phyloP scores from a whole-genome alignment of 495 filamentous ascomycete species.

The Sporormia fimetaria region DNA sequence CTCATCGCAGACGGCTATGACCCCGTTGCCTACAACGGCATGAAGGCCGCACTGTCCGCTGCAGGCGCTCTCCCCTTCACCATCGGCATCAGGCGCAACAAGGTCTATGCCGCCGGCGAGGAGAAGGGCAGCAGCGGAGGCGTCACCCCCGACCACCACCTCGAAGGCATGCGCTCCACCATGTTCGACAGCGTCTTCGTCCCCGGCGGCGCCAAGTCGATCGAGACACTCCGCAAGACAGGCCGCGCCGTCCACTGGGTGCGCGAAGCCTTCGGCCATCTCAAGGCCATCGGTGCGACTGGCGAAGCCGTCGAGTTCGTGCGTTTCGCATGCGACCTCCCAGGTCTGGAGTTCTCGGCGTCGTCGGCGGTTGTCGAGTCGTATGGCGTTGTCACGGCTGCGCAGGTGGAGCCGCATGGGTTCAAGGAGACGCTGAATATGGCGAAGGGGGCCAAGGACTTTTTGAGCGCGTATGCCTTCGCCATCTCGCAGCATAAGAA shows the following conservation, averaged over 20 bases:
- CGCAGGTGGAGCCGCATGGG: constrained; percentile 40
- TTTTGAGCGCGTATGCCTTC: constrained; percentile 56
- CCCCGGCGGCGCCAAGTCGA: constrained; percentile 57
- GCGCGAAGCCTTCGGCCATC: constrained; percentile 68
- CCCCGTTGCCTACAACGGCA: constrained; percentile 46
- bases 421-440: constrained; percentile 47
- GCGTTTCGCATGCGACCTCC: constrained; percentile 43
- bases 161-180: constrained; percentile 71
- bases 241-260: constrained; percentile 77
- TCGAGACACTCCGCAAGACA: constrained; percentile 49
- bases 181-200: constrained; percentile 79
- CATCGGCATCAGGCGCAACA: constrained; percentile 51
- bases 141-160: constrained; percentile 64
- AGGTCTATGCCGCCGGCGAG: constrained; percentile 48
- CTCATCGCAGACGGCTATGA: constrained; percentile 77
- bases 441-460: constrained; percentile 49
- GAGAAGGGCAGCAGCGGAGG: constrained; percentile 38
- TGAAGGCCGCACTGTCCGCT: constrained; percentile 50
- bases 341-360: constrained; percentile 40
- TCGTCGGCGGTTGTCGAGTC: constrained; percentile 46
- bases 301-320: constrained; percentile 61
- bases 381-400: constrained; percentile 61
- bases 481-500: constrained; percentile 58
- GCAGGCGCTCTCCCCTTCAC: constrained; percentile 59
- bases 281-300: constrained; percentile 66